A percentile compares a stretch with the other conserved stretches of the same genome.
Evolutionary conservation across 345 rosid genomes (phyloP).

Genomic region (Sisymbrium irio): DNA sequence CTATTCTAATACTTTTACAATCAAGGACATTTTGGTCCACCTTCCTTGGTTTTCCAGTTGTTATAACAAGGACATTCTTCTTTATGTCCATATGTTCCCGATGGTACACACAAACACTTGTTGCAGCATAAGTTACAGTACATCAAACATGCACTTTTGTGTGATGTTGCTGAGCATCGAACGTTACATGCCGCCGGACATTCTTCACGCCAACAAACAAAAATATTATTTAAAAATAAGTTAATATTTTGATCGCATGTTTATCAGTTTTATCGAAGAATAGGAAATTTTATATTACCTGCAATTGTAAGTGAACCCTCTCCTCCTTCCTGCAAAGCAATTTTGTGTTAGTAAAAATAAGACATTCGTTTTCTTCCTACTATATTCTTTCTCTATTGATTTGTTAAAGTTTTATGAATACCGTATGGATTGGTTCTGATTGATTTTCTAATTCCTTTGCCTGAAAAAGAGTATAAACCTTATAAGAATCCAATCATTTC

Average conservation of each 20-base stretch:
- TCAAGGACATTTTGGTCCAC: conserved; percentile 43
- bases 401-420: not conserved
- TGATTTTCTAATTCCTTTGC: not conserved
- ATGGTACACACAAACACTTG: conserved; percentile 44
- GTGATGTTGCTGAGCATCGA: conserved; percentile 31
- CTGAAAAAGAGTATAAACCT: not conserved
- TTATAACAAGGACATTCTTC: conserved; percentile 42
- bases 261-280: not conserved
- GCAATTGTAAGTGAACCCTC: not conserved
- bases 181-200: conserved; percentile 23
- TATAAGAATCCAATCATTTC: not conserved
- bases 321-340: conserved; percentile 1
- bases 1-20: too few relatives aligned
- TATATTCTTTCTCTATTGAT: not conserved
- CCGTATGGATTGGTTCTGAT: conserved; percentile 1
- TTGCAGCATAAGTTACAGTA: conserved; percentile 38
- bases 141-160: conserved; percentile 24
- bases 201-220: not conserved
- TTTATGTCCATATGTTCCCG: conserved; percentile 39
- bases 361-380: not conserved
- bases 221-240: not conserved
- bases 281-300: not conserved
- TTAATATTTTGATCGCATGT: not conserved
- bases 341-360: not conserved
- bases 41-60: conserved; percentile 37